Conservation (phyloP, 179 eudicot species). For the Beta macrorhiza region DNA sequence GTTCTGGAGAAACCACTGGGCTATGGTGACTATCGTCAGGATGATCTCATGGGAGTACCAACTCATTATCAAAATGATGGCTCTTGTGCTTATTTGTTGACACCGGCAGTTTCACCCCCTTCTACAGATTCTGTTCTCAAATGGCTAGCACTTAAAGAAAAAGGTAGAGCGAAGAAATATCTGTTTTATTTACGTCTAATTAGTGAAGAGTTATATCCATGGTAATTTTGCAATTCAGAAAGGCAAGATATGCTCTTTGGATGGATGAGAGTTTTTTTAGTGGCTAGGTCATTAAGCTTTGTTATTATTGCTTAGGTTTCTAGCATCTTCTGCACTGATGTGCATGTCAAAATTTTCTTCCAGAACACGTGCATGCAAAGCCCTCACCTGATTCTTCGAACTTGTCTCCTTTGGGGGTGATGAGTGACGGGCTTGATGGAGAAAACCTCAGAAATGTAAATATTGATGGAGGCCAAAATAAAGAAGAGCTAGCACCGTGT, state of each 20-base stretch:
- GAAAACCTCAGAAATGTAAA: slow-evolving; percentile 23
- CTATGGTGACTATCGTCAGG: slow-evolving; percentile 25
- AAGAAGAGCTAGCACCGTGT: slow-evolving; percentile 22
- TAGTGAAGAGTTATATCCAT: not conserved
- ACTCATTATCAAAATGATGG: slow-evolving; percentile 64
- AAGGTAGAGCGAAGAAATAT: slow-evolving; percentile 34
- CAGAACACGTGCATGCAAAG: slow-evolving; percentile 26
- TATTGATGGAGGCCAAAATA: slow-evolving; percentile 19
- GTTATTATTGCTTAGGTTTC: slow-evolving; percentile 1
- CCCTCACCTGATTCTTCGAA: slow-evolving; percentile 33
- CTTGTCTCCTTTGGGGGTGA: slow-evolving; percentile 25
- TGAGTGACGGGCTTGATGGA: slow-evolving; percentile 28
- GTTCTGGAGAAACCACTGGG: slow-evolving; percentile 24
- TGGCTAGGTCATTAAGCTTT: not conserved
- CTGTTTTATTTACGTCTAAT: not conserved
- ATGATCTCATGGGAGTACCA: slow-evolving; percentile 46
- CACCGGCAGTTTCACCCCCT: slow-evolving; percentile 75
- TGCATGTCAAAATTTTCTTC: slow-evolving; percentile 32
- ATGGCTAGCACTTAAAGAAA: slow-evolving; percentile 52
- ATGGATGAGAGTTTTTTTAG: not conserved
- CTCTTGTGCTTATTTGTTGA: slow-evolving; percentile 63
- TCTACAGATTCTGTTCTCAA: slow-evolving; percentile 51
- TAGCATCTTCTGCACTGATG: slow-evolving; percentile 17
- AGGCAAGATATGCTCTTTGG: not conserved
- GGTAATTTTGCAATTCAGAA: not conserved